phyloP scores from a whole-genome alignment of 1,139 yeast genomes.

The Trichomonascaceae sp. region DNA sequence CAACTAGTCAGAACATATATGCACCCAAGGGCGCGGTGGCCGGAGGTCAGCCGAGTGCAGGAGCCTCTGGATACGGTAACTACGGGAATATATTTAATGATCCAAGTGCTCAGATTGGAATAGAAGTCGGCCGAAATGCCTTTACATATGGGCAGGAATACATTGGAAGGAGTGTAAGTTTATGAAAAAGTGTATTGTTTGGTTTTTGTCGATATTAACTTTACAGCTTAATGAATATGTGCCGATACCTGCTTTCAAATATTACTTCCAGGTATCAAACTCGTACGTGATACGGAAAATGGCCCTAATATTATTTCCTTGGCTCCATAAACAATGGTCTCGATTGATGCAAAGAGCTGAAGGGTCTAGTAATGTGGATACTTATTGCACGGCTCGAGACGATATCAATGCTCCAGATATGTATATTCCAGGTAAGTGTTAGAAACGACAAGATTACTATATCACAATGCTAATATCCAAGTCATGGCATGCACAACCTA shows the following conservation, averaged over 20 bases:
- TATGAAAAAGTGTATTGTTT: background rate
- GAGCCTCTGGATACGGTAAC: conserved; percentile 16
- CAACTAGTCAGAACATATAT: conserved; percentile 10
- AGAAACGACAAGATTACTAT: background rate
- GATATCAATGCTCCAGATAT: conserved; percentile 95
- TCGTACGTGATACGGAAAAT: conserved; percentile 75
- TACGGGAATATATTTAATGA: conserved; percentile 53
- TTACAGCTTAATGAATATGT: conserved; percentile 26
- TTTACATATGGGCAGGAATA: conserved; percentile 64
- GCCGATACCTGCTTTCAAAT: conserved; percentile 50
- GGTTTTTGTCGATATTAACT: background rate
- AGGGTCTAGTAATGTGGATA: conserved; percentile 36
- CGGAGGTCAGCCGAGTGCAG: conserved; percentile 10
- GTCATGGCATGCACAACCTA: conserved; percentile 70
- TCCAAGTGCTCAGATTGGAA: conserved; percentile 79
- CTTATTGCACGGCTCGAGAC: conserved; percentile 65
- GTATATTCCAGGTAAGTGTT: conserved; percentile 60
- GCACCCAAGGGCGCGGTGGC: conserved; percentile 9
- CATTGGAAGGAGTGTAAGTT: conserved; percentile 60
- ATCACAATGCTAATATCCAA: conserved; percentile 43
- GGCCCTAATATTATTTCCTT: conserved; percentile 74
- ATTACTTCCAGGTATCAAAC: conserved; percentile 89
- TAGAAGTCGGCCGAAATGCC: conserved; percentile 84
- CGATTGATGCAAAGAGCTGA: conserved; percentile 34
- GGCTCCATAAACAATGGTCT: conserved; percentile 63